Percentiles rank a stretch among this genome's conserved stretches.
These are phyloP conservation scores for Saksenaea vasiformis DNA, from an alignment of 371 early-diverging fungal species.

Conservation along the genomic window DNA sequence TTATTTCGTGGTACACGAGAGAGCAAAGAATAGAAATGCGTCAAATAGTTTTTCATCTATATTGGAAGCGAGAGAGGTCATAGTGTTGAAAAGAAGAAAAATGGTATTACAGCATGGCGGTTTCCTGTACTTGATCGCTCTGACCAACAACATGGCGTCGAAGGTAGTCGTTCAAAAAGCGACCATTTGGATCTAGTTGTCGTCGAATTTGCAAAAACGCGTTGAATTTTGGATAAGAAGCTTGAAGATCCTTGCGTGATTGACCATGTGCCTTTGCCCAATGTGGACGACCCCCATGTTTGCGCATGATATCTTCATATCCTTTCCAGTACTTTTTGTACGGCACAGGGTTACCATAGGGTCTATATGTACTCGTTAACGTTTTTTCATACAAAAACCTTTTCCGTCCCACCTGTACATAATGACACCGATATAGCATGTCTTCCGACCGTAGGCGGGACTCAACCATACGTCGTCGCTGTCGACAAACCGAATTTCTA, in stretches of 20 bases:
- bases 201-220: conserved; percentile 63
- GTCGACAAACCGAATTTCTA: conserved; percentile 81
- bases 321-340: conserved; percentile 78
- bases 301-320: conserved; percentile 79
- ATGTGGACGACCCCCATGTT: conserved; percentile 76
- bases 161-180: conserved; percentile 79
- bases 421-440: conserved; percentile 84
- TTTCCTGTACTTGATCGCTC: neutral
- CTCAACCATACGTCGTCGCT: conserved; percentile 81
- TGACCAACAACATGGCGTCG: conserved; percentile 61
- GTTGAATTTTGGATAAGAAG: conserved; percentile 67
- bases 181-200: conserved; percentile 68
- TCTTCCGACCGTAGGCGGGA: conserved; percentile 68
- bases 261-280: conserved; percentile 86
- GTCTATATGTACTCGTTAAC: conserved; percentile 38
- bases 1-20: no score
- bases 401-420: conserved; percentile 66
- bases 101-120: conserved; percentile 15
- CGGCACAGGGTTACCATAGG: conserved; percentile 71
- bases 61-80: no score
- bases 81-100: neutral
- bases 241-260: conserved; percentile 49
- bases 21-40: no score
- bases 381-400: neutral
- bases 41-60: no score